Evolutionary conservation across 1,284 basidiomycete genomes (phyloP), one percentile per base, ranked within the genome.

Genomic region (Ustilago loliicola): DNA sequence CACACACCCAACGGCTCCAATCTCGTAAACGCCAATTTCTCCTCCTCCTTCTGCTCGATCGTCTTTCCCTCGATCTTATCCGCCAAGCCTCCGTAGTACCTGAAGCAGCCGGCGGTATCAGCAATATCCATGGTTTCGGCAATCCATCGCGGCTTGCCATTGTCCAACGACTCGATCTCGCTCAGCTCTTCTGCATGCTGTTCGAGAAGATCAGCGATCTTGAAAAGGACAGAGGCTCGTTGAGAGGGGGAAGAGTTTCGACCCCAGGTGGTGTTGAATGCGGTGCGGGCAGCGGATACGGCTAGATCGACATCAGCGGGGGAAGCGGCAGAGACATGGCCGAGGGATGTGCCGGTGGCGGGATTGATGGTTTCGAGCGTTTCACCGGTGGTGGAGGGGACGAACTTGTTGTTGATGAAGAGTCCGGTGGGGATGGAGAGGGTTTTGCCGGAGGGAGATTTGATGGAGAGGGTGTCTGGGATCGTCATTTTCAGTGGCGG

Each of bases 1-100:
- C 75, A 94, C 66, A 97, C 95, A 77, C 96, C 96, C 78, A 97
- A 91, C 9, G 96, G 95, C 87, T 98, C 96, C 85, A 96, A 93
- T 25, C 91, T 89, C 88, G 87, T 93, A 91, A 80, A 81, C 51
- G 79, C 69, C 50, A 83, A 62, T 87, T 95, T 95, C 61, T 89
- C 89, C 83, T 92, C 92, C 83, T 94, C 91, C 30, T 94, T 90
- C 87, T 72, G 71, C 61, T 94, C 94, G 83, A 95, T 92, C 58
- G 90, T 90, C 85, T 94, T 91, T n/a, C 95, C 95, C 53, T 90
- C 88, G 79, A 94, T 90, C 90, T 96, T 97, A 89, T 97, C 95
- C 2, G 81, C 85, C 77, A 86, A 82, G 19, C 86, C 85, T 23
- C 93, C 91, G 86, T 91, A 90, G 83, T 96, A 96, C 72, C 85